Evolutionary conservation across 1,284 basidiomycete genomes (phyloP).

Genomic region (Ganoderma sinense): DNA sequence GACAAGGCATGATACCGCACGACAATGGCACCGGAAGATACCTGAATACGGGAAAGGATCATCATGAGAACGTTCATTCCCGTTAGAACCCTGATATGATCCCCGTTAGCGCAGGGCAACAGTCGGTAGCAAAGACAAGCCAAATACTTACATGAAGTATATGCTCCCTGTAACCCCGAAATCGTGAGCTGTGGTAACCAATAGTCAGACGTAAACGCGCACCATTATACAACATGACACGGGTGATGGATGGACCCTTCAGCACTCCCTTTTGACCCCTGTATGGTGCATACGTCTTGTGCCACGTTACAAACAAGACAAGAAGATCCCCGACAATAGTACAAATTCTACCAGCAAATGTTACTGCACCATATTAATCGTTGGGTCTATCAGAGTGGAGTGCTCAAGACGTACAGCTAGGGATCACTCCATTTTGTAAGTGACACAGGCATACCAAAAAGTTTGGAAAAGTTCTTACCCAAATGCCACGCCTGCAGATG

Average conservation of each 20-base stretch:
- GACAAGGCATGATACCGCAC: not conserved
- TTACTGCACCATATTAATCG: not conserved
- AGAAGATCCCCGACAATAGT: not conserved
- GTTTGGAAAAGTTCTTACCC: not conserved
- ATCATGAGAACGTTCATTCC: not conserved
- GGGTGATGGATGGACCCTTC: not conserved
- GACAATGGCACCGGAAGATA: not conserved
- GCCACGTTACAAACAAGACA: not conserved
- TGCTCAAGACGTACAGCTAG: not conserved
- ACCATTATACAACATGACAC: not conserved
- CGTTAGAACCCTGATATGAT: too few relatives aligned
- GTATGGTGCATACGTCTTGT: not conserved
- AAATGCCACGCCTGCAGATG: not conserved
- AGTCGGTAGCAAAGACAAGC: too few relatives aligned
- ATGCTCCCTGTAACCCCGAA: not conserved
- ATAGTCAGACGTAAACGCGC: not conserved
- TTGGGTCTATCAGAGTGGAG: not conserved
- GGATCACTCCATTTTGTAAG: not conserved
- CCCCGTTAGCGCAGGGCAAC: not conserved
- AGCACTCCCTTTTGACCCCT: not conserved
- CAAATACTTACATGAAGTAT: not conserved
- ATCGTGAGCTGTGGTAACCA: not conserved
- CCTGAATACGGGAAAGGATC: not conserved
- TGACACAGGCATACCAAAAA: not conserved
- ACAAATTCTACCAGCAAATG: too few relatives aligned